Conservation (phyloP, 345 rosid species). For the Toxicodendron radicans region DNA sequence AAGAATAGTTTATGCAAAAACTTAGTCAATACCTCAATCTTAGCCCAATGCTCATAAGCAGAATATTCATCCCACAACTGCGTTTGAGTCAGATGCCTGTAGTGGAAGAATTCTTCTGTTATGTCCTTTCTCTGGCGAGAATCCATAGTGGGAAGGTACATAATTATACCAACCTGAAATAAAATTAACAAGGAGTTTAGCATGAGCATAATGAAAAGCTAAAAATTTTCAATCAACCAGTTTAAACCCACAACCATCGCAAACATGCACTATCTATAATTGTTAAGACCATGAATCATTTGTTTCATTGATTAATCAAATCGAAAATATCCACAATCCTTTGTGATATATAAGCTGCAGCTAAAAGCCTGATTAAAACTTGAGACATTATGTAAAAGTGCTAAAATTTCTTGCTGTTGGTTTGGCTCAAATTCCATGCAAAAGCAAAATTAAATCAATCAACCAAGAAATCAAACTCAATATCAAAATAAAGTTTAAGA, state of each 20-base stretch:
- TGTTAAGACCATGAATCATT: neutral
- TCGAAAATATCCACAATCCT: neutral
- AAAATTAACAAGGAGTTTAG: neutral
- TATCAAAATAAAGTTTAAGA: too few relatives aligned
- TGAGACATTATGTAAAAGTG: neutral
- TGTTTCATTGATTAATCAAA: neutral
- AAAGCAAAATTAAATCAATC: too few relatives aligned
- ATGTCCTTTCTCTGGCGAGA: conserved; percentile 95
- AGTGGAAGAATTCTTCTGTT: conserved; percentile 90
- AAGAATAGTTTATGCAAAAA: conserved; percentile 20
- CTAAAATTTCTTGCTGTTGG: neutral
- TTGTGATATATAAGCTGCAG: neutral
- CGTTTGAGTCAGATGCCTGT: conserved; percentile 65
- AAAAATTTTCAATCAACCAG: neutral
- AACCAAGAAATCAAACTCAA: too few relatives aligned
- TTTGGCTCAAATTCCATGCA: neutral
- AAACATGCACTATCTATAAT: neutral
- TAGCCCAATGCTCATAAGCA: conserved; percentile 97
- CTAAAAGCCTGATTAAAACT: neutral
- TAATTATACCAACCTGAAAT: conserved; percentile 89
- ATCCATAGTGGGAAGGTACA: conserved; percentile 94
- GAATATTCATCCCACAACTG: conserved; percentile 77
- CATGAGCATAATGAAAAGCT: neutral
- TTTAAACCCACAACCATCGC: neutral
- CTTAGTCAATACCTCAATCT: conserved; percentile 69